phyloP scores from a whole-genome alignment of 1,284 basidiomycete species.

The Ganoderma lingzhi region DNA sequence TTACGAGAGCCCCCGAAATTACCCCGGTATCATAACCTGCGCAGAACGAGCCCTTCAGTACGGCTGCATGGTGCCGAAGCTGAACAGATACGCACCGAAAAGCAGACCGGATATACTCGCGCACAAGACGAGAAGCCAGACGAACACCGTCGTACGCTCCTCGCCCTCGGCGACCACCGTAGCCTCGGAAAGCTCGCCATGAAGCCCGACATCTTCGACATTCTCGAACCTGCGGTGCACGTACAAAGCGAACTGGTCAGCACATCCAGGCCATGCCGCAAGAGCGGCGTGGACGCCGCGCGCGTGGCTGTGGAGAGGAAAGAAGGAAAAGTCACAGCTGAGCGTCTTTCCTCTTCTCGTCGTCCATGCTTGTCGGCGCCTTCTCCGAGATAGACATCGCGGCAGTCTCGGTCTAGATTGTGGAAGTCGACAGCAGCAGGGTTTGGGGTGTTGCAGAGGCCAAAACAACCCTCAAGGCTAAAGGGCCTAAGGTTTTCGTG shows the following conservation, averaged over 20 bases:
- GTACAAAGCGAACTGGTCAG: not conserved
- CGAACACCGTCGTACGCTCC: slow-evolving; percentile 72
- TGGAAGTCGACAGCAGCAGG: not conserved
- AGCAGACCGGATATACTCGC: slow-evolving; percentile 79
- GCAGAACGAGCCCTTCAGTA: not conserved
- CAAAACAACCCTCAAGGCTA: not conserved
- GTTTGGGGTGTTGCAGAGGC: not conserved
- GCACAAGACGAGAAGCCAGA: slow-evolving; percentile 73
- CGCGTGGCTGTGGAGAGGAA: not conserved
- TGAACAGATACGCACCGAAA: slow-evolving; percentile 61
- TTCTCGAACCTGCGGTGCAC: slow-evolving; percentile 33
- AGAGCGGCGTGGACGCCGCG: not conserved
- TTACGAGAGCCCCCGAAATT: slow-evolving; percentile 80
- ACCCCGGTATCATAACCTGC: slow-evolving; percentile 84
- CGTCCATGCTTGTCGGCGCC: not conserved
- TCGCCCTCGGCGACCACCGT: slow-evolving; percentile 74
- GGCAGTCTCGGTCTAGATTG: not conserved
- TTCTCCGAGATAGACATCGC: slow-evolving; percentile 4
- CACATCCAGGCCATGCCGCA: not conserved
- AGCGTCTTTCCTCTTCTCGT: slow-evolving; percentile 5
- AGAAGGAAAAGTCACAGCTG: slow-evolving; percentile 8
- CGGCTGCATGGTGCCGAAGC: not conserved
- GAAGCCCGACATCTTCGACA: slow-evolving; percentile 39
- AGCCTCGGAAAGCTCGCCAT: slow-evolving; percentile 66
- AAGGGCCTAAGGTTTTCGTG: not conserved